These are phyloP conservation scores for Saprolegnia diclina DNA, from an alignment of 352 stramenopile species.

Conservation along the genomic window DNA sequence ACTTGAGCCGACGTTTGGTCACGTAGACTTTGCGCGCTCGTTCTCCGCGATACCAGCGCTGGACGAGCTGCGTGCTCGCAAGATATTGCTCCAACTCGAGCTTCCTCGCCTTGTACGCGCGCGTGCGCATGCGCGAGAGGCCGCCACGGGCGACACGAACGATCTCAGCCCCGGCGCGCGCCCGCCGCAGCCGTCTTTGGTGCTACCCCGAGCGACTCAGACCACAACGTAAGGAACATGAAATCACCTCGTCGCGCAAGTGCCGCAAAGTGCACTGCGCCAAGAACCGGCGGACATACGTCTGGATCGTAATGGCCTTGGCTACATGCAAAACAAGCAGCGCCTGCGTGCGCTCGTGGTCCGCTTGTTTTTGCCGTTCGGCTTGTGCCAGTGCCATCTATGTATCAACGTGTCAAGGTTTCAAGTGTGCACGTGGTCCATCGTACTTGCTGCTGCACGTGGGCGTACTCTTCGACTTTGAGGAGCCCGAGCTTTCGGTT, in stretches of 20 bases:
- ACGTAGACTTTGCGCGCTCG: conserved; percentile 45
- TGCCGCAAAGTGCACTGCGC: conserved; percentile 35
- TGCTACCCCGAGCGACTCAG: conserved; percentile 7
- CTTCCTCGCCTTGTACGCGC: conserved; percentile 28
- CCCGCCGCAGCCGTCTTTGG: conserved; percentile 41
- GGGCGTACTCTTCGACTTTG: conserved; percentile 30
- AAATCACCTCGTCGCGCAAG: conserved; percentile 29
- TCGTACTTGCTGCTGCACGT: conserved; percentile 28
- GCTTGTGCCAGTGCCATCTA: conserved; percentile 9
- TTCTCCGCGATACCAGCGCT: conserved; percentile 66
- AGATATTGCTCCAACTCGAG: conserved; percentile 29
- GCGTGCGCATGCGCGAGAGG: conserved; percentile 50
- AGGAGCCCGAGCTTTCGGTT: conserved; percentile 25
- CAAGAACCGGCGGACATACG: conserved; percentile 49
- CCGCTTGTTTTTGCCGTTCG: background rate
- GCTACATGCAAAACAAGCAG: background rate
- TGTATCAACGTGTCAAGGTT: background rate
- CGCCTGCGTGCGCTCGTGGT: background rate
- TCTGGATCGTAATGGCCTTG: conserved; percentile 43
- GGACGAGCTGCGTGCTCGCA: conserved; percentile 42
- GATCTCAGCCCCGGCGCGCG: conserved; percentile 53
- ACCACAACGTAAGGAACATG: background rate
- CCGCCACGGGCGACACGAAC: conserved; percentile 56
- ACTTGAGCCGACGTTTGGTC: conserved; percentile 39
- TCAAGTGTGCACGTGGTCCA: background rate